Conservation (phyloP, 768 basidiomycete genomes). For the Pleurotus salmoneostramineus region DNA sequence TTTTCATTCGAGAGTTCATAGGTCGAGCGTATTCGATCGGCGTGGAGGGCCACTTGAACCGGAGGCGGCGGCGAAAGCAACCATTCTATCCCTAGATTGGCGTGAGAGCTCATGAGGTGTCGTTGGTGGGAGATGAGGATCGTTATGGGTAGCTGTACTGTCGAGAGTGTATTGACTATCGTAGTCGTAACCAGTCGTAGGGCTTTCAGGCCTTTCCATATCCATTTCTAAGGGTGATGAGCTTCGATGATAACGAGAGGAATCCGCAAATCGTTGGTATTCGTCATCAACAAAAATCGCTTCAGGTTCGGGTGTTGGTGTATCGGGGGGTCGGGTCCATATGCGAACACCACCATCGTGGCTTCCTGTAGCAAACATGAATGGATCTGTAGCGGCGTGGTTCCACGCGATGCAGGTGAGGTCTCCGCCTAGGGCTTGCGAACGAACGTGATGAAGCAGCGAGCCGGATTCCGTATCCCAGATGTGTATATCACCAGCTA, state of each 20-base stretch:
- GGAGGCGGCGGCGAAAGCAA: background rate
- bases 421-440: slow-evolving; percentile 61
- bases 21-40: slow-evolving; percentile 1
- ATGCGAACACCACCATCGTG: slow-evolving; percentile 75
- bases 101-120: background rate
- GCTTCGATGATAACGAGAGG: background rate
- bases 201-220: slow-evolving; percentile 5
- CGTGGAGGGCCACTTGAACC: background rate
- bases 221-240: slow-evolving; percentile 5
- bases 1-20: background rate
- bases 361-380: slow-evolving; percentile 75
- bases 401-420: slow-evolving; percentile 84
- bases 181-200: slow-evolving; percentile 1
- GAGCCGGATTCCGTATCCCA: slow-evolving; percentile 83
- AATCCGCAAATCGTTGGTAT: background rate
- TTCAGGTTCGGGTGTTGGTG: background rate
- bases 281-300: background rate
- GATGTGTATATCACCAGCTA: slow-evolving; percentile 80
- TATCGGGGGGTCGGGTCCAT: slow-evolving; percentile 48
- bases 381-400: slow-evolving; percentile 54
- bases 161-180: slow-evolving; percentile 8
- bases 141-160: background rate
- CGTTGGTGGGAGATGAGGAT: background rate
- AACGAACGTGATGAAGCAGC: slow-evolving; percentile 65
- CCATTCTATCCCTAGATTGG: slow-evolving; percentile 4